Evolutionary conservation across 106 monocot species (phyloP).

Genomic region (Phalaenopsis aphrodite): DNA sequence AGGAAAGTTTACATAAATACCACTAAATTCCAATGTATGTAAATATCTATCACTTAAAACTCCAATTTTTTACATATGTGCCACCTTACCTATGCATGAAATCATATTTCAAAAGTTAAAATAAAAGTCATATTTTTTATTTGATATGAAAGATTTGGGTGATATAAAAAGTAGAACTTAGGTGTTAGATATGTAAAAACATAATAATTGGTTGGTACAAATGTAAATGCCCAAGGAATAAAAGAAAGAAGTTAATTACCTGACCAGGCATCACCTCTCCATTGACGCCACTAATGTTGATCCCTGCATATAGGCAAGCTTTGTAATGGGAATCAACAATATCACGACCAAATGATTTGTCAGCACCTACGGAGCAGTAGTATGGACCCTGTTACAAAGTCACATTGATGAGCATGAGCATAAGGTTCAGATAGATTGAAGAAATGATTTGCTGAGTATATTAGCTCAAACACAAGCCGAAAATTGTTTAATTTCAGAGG

Average conservation of each 20-base stretch:
- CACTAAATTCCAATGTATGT: too few species aligned
- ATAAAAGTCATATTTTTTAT: too few species aligned
- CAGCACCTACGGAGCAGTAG: constrained; percentile 58
- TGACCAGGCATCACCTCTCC: constrained; percentile 89
- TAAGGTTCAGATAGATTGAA: background rate
- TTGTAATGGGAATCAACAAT: constrained; percentile 72
- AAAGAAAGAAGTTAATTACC: constrained; percentile 22
- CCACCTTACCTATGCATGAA: too few species aligned
- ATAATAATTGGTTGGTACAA: too few species aligned
- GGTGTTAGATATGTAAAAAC: too few species aligned
- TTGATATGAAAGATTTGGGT: too few species aligned
- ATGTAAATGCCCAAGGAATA: background rate
- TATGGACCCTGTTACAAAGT: constrained; percentile 48
- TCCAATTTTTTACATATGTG: too few species aligned
- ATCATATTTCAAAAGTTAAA: too few species aligned
- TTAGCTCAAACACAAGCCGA: background rate
- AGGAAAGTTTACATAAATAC: too few species aligned
- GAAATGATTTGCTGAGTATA: background rate
- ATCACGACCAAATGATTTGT: constrained; percentile 68
- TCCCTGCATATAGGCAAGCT: constrained; percentile 65
- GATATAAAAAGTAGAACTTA: too few species aligned
- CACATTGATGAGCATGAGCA: background rate
- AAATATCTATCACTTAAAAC: too few species aligned
- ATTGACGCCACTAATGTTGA: constrained; percentile 71
- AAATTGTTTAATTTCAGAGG: too few species aligned